Evolutionary conservation across 2,329 filamentous ascomycete species (phyloP), one percentile per base, ranked within the genome.

Genomic region (Coniochaeta sp.): DNA sequence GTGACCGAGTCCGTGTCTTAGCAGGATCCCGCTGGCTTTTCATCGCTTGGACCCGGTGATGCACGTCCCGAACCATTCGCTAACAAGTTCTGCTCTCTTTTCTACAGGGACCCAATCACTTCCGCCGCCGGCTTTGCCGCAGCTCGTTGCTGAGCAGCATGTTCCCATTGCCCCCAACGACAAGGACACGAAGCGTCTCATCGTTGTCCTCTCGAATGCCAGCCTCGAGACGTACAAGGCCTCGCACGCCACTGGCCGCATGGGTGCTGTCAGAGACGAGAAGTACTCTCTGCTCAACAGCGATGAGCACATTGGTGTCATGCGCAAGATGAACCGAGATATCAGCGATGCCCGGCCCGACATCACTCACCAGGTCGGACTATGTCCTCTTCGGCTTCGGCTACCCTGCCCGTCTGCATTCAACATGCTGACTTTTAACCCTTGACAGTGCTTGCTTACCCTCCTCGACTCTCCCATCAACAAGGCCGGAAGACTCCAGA

Each of bases 321-420:
- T 99, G 91, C 87, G 94, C 65, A 99, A 97, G 78, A 97, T 97
- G 92, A 95, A 95, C 68, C 82, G 94, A 61, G 94, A 99, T 68
- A 97, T 99, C 59, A 96, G 91, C 68, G 94, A 99, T 71, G 94
- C 94, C 55, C 85, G 94, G 61, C 94, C 94, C 42, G 94, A 99
- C 71, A 99, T 99, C 64, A 96, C 94, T 45, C 94, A 99, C 69
- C 94, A 97, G 89, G 92, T 96, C 57, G 55, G 51, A 54, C 16
- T 33, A 27, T 28, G n/a, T 31, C 45, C 35, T 24, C 20, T 26
- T 42, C 20, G n/a, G 26, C 20, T 31, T 30, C 27, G 14, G 22
- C 3, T 20, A 6, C 45, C 55, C 48, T 58, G 56, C 48, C 28
- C 42, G 59, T 65, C 61, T 62, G 69, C 70, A 74, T 72, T 67